Evolutionary conservation across 2,329 filamentous ascomycete genomes (phyloP).

Genomic region (Aureobasidium sp.): DNA sequence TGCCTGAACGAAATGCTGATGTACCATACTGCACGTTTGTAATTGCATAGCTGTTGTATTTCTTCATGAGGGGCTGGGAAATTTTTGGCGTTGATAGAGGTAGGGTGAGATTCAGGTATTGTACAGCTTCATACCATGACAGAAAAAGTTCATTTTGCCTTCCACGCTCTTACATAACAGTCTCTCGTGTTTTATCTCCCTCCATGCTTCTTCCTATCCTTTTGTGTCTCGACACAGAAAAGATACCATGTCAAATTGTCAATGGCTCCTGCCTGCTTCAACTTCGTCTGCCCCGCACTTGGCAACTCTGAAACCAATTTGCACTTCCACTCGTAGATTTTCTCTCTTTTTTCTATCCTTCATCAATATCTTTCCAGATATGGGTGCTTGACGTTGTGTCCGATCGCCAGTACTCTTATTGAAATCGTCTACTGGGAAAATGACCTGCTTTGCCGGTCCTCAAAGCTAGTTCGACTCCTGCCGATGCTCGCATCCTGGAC

Average conservation of each 20-base stretch:
- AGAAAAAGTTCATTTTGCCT: constrained; percentile 10
- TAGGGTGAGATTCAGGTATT: constrained; percentile 16
- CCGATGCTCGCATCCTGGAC: too few relatives aligned
- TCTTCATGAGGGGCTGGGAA: background rate
- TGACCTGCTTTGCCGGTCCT: background rate
- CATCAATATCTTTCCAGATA: background rate
- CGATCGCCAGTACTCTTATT: background rate
- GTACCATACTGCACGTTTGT: constrained; percentile 3
- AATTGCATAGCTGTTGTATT: constrained; percentile 15
- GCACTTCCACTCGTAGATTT: background rate
- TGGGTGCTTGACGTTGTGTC: background rate
- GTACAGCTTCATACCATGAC: constrained; percentile 19
- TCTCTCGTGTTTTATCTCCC: background rate
- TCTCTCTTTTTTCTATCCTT: too few relatives aligned
- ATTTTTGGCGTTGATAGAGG: constrained; percentile 21
- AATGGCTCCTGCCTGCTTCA: background rate
- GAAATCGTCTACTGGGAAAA: background rate
- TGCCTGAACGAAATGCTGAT: constrained; percentile 25
- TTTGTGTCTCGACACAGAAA: background rate
- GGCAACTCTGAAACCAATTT: background rate
- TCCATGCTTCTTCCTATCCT: background rate
- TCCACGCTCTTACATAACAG: background rate
- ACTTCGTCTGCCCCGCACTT: background rate
- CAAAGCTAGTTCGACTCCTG: too few relatives aligned
- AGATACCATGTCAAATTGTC: background rate